A percentile compares a stretch with the other conserved stretches of the same genome.
Evolutionary conservation across 2,329 filamentous ascomycete species (phyloP).

Genomic region (Penicillium sp.): DNA sequence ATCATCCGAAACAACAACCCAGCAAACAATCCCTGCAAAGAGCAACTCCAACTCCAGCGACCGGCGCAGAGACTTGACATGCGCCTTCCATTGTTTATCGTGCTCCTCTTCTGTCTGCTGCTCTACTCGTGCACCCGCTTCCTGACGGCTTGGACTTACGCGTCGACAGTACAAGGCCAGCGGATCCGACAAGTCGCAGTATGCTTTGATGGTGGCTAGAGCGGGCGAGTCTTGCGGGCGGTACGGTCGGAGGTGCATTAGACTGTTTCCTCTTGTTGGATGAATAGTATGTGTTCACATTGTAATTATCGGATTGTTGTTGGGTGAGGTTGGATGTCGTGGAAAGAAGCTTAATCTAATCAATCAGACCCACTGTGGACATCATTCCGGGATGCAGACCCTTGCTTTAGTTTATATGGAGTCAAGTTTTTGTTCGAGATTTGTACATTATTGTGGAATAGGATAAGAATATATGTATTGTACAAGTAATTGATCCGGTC

Average conservation of each 20-base stretch:
- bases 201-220: conserved; percentile 10
- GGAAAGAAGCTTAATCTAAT: background rate
- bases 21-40: conserved; percentile 4
- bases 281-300: background rate
- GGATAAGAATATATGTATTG: background rate
- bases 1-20: conserved; percentile 1
- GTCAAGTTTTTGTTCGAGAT: background rate
- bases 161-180: conserved; percentile 10
- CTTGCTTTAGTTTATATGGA: no score
- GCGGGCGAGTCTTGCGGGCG: conserved; percentile 1
- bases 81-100: conserved; percentile 5
- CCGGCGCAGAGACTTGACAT: conserved; percentile 4
- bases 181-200: conserved; percentile 13
- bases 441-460: background rate
- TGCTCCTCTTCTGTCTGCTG: background rate
- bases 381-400: no score
- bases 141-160: no score
- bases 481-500: background rate
- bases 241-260: conserved; percentile 13
- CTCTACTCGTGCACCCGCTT: background rate
- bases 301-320: background rate
- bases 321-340: background rate
- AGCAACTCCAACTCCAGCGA: conserved; percentile 2
- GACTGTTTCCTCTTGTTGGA: background rate
- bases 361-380: background rate